These are phyloP conservation scores for Nemania sp. DNA, from an alignment of 2,329 filamentous ascomycete species.

Conservation along the genomic window DNA sequence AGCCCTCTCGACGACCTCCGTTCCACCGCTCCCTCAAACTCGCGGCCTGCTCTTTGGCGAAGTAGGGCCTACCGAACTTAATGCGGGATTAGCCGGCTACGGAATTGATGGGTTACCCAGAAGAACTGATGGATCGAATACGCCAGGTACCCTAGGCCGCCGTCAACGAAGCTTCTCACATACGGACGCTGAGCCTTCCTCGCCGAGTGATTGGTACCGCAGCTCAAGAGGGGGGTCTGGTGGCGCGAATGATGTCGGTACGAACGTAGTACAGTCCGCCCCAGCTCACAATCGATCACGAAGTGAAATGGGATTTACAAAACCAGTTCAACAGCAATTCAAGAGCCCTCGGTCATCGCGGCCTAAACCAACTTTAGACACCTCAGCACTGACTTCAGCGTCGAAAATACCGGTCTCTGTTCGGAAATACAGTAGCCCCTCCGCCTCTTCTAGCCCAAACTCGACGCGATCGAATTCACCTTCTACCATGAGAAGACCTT, in stretches of 20 bases:
- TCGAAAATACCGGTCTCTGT: constrained; percentile 63
- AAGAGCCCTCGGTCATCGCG: constrained; percentile 51
- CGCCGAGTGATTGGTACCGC: constrained; percentile 67
- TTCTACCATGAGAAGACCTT: constrained; percentile 58
- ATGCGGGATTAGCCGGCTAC: constrained; percentile 66
- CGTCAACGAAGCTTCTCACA: constrained; percentile 69
- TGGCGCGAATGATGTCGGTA: constrained; percentile 37
- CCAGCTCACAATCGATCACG: constrained; percentile 64
- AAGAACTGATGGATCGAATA: constrained; percentile 78
- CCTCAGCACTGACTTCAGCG: constrained; percentile 48
- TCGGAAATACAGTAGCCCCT: constrained; percentile 59
- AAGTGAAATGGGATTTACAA: constrained; percentile 68
- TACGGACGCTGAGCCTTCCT: constrained; percentile 68
- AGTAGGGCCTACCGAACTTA: constrained; percentile 70
- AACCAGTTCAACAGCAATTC: constrained; percentile 49
- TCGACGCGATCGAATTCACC: constrained; percentile 70
- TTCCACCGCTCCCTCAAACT: constrained; percentile 50
- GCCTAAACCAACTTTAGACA: constrained; percentile 52
- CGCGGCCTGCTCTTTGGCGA: constrained; percentile 79
- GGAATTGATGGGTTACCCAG: constrained; percentile 69
- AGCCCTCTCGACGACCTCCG: constrained; percentile 44
- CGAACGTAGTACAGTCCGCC: constrained; percentile 48
- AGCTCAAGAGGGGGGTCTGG: constrained; percentile 39
- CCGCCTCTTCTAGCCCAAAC: constrained; percentile 61
- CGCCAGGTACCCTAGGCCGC: constrained; percentile 62